A percentile compares a stretch with the other conserved stretches of the same genome.
Evolutionary conservation across 2,329 filamentous ascomycete genomes (phyloP).

Genomic region (Exophiala calicioides): DNA sequence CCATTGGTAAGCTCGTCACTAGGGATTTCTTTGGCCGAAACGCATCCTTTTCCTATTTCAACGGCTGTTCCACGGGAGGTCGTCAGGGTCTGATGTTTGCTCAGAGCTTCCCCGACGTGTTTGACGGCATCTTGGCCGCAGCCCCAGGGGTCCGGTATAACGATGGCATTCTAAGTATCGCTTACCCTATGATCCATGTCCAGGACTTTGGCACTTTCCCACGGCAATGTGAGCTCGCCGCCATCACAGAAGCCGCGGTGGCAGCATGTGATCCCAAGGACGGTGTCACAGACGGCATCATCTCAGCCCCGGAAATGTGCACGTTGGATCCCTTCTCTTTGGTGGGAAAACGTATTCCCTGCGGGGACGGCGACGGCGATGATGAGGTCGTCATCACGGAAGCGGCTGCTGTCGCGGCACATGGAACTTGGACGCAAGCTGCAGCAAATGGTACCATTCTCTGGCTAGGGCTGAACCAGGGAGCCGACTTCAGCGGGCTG

Average conservation of each 20-base stretch:
- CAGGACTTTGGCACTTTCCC: background rate
- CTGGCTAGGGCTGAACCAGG: too few relatives aligned
- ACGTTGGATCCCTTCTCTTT: background rate
- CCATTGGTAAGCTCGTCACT: constrained; percentile 30
- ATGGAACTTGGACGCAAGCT: too few relatives aligned
- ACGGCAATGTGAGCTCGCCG: background rate
- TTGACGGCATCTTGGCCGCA: constrained; percentile 33
- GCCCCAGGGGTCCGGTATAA: background rate
- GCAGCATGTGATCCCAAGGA: background rate
- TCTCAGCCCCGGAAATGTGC: background rate
- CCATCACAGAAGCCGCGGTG: background rate
- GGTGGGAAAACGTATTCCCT: background rate
- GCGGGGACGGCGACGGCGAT: background rate
- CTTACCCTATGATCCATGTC: background rate
- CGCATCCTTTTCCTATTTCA: constrained; percentile 46
- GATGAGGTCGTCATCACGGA: background rate
- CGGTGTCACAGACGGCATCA: background rate
- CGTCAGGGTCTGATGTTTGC: constrained; percentile 58
- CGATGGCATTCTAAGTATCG: background rate
- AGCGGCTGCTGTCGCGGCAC: background rate
- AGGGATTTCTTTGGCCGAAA: constrained; percentile 15
- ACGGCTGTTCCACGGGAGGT: constrained; percentile 62
- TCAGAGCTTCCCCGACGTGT: constrained; percentile 28
- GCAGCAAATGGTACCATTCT: too few relatives aligned
- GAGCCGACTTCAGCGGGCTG: too few relatives aligned